A percentile compares a stretch with the other conserved stretches of the same genome.
Conservation (phyloP, 495 filamentous ascomycete genomes). For the Annulohypoxylon nitens region DNA sequence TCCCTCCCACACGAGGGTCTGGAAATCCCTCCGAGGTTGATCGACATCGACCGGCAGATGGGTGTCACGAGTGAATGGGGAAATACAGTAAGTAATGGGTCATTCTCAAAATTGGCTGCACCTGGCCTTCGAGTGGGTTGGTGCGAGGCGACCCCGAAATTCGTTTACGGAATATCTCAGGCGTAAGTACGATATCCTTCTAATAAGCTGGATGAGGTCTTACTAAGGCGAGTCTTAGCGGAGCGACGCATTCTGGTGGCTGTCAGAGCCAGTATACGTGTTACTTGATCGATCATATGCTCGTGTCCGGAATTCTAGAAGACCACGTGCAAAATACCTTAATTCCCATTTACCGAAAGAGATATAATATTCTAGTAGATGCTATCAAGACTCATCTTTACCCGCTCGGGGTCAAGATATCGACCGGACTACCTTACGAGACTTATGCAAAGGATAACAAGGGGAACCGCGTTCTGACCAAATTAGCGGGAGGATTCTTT, state of each 20-base stretch:
- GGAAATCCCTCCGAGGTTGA: conserved; percentile 72
- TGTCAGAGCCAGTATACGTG: conserved; percentile 75
- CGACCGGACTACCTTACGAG: conserved; percentile 34
- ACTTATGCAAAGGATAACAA: conserved; percentile 23
- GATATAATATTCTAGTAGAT: conserved; percentile 65
- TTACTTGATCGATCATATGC: conserved; percentile 70
- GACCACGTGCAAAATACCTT: conserved; percentile 55
- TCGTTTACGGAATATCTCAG: conserved; percentile 74
- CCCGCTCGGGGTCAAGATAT: conserved; percentile 70
- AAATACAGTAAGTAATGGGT: conserved; percentile 78
- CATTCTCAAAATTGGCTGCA: conserved; percentile 80
- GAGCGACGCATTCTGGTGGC: conserved; percentile 75
- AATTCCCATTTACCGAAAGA: conserved; percentile 67
- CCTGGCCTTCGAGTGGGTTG: conserved; percentile 81
- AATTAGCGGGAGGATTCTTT: conserved; percentile 75
- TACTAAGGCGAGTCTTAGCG: conserved; percentile 57
- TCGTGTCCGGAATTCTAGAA: conserved; percentile 64
- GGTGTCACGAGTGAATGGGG: conserved; percentile 71
- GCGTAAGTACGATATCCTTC: conserved; percentile 61
- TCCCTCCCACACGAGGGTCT: conserved; percentile 29
- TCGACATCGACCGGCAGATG: conserved; percentile 78
- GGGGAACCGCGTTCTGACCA: conserved; percentile 25
- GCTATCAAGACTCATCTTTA: conserved; percentile 69
- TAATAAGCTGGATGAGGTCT: not conserved
- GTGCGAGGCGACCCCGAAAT: conserved; percentile 75